phyloP scores from a whole-genome alignment of 1,284 basidiomycete species.

The Puccinia novopanici region DNA sequence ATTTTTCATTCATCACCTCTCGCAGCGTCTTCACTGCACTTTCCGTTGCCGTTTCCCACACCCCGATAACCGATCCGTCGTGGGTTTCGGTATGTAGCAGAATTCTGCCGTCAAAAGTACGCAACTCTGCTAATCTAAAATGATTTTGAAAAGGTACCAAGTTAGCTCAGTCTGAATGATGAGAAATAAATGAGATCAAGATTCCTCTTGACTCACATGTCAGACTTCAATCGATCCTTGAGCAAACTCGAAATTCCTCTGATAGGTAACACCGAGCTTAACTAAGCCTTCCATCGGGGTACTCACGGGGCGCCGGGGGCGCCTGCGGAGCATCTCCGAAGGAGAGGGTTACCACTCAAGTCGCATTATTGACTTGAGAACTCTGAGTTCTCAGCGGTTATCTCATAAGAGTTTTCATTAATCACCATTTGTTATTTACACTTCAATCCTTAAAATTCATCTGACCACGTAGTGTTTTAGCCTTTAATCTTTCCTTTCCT shows the following conservation, averaged over 20 bases:
- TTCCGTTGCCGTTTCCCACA: slow-evolving; percentile 89
- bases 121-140: slow-evolving; percentile 69
- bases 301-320: background rate
- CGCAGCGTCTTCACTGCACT: slow-evolving; percentile 75
- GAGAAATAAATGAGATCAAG: background rate
- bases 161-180: background rate
- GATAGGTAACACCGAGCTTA: slow-evolving; percentile 67
- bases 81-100: slow-evolving; percentile 86
- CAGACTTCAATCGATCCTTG: slow-evolving; percentile 86
- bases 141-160: background rate
- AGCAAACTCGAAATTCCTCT: slow-evolving; percentile 86
- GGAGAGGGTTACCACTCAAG: slow-evolving; percentile 4
- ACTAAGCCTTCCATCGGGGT: background rate
- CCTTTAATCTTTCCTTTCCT: background rate
- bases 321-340: background rate
- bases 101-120: slow-evolving; percentile 79
- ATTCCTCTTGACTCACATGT: slow-evolving; percentile 64
- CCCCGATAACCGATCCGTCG: slow-evolving; percentile 84
- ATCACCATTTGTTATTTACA: too few species aligned
- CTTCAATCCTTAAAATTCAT: too few species aligned
- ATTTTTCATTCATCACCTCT: slow-evolving; percentile 79
- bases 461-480: background rate
- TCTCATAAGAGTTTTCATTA: too few species aligned
- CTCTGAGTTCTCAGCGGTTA: background rate
- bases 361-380: background rate